These are phyloP conservation scores for Amphicarpaea edgeworthii DNA, from an alignment of 306 rosid genomes.

Conservation along the genomic window DNA sequence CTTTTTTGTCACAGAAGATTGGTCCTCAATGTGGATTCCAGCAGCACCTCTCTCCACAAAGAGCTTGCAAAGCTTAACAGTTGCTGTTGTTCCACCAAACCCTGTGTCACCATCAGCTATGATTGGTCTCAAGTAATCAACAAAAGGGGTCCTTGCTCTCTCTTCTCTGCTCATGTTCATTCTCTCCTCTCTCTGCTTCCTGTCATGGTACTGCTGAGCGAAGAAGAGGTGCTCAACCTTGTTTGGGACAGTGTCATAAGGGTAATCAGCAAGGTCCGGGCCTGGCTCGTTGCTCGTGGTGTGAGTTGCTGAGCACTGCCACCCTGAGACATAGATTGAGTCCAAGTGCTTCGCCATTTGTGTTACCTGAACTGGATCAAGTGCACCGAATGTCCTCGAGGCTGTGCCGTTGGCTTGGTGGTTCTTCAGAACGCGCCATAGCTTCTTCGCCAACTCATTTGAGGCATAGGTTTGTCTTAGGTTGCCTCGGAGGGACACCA, in stretches of 20 bases:
- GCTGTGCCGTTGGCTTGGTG: constrained; percentile 94
- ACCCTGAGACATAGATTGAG: constrained; percentile 92
- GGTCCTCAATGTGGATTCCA: constrained; percentile 97
- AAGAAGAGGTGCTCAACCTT: constrained; percentile 92
- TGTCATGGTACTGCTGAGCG: constrained; percentile 92
- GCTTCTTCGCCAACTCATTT: constrained; percentile 83
- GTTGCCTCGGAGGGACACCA: constrained; percentile 85
- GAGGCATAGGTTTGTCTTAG: constrained; percentile 81
- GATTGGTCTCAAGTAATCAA: constrained; percentile 91
- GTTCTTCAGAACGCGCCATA: constrained; percentile 80
- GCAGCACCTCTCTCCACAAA: constrained; percentile 98
- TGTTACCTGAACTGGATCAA: constrained; percentile 94
- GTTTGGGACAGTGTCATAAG: constrained; percentile 98
- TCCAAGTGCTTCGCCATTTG: constrained; percentile 96
- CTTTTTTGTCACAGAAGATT: constrained; percentile 85
- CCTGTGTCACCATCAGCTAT: constrained; percentile 96
- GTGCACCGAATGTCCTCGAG: constrained; percentile 94
- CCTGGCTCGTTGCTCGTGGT: constrained; percentile 94
- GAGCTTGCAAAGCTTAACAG: constrained; percentile 95
- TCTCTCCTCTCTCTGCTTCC: constrained; percentile 89
- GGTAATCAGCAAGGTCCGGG: constrained; percentile 97
- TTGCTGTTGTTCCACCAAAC: constrained; percentile 86
- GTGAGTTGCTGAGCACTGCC: constrained; percentile 97
- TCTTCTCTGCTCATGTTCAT: constrained; percentile 87
- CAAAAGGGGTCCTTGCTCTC: constrained; percentile 73